phyloP scores from a whole-genome alignment of 352 stramenopile species.

The Pythium phragmiticola region DNA sequence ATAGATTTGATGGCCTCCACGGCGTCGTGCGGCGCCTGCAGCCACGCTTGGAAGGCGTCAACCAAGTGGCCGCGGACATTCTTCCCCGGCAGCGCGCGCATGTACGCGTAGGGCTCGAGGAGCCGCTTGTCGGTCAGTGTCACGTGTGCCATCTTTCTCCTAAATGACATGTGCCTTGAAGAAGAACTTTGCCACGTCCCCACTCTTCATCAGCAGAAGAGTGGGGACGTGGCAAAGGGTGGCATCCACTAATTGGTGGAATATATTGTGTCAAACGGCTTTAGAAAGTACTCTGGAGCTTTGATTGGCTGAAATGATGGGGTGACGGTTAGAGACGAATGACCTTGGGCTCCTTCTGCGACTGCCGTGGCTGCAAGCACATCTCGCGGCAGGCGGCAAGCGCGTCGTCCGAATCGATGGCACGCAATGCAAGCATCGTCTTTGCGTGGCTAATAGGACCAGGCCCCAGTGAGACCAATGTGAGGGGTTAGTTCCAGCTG shows the following conservation, averaged over 20 bases:
- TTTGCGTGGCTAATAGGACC: constrained; percentile 12
- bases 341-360: constrained; percentile 17
- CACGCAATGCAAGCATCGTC: constrained; percentile 1
- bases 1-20: constrained; percentile 91
- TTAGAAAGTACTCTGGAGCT: not conserved
- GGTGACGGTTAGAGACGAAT: constrained; percentile 15
- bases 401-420: constrained; percentile 9
- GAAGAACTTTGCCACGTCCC: too few species aligned
- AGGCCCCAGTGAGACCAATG: too few species aligned
- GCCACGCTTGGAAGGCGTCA: constrained; percentile 87
- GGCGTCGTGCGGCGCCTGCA: constrained; percentile 54
- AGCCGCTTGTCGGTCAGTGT: constrained; percentile 49
- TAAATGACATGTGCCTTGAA: constrained; percentile 14
- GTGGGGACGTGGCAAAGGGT: not conserved
- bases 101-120: constrained; percentile 89
- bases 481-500: too few species aligned
- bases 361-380: too few species aligned
- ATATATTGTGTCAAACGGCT: not conserved
- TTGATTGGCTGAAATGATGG: constrained; percentile 18
- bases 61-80: constrained; percentile 88
- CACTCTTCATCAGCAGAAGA: too few species aligned
- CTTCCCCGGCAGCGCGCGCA: constrained; percentile 85
- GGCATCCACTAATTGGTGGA: constrained; percentile 15
- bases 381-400: constrained; percentile 10
- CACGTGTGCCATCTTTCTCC: constrained; percentile 28